Evolutionary conservation across 163 green algal genomes (phyloP), one percentile per base, ranked within the genome.

Genomic region (Scenedesmus sp.): DNA sequence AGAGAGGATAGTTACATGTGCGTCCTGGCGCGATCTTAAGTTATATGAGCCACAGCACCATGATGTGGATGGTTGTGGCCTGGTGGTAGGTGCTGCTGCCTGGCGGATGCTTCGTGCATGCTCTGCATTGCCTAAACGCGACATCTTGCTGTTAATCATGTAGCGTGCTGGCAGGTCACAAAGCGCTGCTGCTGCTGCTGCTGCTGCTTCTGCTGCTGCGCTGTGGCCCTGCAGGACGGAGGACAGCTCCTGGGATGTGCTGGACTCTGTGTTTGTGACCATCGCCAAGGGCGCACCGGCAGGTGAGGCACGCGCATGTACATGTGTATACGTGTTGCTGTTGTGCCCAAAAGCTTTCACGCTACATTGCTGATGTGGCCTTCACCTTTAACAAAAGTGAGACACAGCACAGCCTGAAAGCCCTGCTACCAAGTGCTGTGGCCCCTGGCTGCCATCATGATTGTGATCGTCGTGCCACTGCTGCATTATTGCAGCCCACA

Each of bases 221-320:
- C 9, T 12, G 66, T 76, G 66, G 6, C 5, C 12, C 12, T 84
- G 60, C 73, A 92, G 88, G 76, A 84, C 66, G 16, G 88, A 84
- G 34, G 84, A 93, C 57, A 62, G 73, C 67, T 60, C 26, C 57
- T 93, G 90, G 90, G 73, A 93, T n/a, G 70, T 62, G 18, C n/a
- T 90, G 66, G 90, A 93, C 26, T 90, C 83, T 55, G 90, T 90
- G 23, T 93, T 20, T 66, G 83, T 91, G 9, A 70, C 90, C 18
- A 76, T 93, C 18, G 62, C 64, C 64, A 88, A 88, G 54, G 85
- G 56, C 5, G 59, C 26, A 0, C 26, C 60, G 86, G 12, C 93
- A 46, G 76, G 76, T 84, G 76, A 9, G 76, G 34, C 16, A 16
- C 7, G 16, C 2, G 6, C 0, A 20, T 4, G 20, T 18, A 3